phyloP scores from a whole-genome alignment of 495 filamentous ascomycete species.

The Chaetomium fimeti region DNA sequence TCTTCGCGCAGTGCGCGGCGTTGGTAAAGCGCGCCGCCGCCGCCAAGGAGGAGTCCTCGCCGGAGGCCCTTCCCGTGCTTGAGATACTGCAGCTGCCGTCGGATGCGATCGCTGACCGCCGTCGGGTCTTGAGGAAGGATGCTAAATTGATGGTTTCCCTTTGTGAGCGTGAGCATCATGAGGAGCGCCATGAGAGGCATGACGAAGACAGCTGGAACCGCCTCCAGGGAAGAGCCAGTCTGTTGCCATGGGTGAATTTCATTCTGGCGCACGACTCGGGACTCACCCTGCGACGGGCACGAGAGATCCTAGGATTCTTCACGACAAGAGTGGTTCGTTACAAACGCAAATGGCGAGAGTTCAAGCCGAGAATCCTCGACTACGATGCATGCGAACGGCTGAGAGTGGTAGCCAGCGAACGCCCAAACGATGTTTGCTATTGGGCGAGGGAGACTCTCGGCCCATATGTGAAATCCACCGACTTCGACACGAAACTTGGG shows the following conservation, averaged over 20 bases:
- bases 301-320: background rate
- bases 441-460: background rate
- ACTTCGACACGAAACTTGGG: background rate
- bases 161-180: too few relatives aligned
- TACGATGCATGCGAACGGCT: background rate
- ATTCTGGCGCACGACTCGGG: background rate
- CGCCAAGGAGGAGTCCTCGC: background rate
- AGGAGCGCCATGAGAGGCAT: too few relatives aligned
- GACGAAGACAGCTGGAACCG: background rate
- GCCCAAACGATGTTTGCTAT: background rate
- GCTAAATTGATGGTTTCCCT: background rate
- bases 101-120: background rate
- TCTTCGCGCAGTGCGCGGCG: background rate
- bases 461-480: background rate
- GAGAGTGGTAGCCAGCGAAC: background rate
- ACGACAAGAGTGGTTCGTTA: background rate
- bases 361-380: background rate
- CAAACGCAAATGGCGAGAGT: background rate
- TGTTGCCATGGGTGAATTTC: background rate
- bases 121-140: background rate
- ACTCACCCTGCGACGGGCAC: background rate
- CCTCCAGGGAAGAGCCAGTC: background rate
- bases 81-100: background rate
- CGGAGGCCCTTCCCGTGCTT: background rate
- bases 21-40: background rate